Conservation (phyloP, 331 rosid genomes). For the Pyracantha coccinea region DNA sequence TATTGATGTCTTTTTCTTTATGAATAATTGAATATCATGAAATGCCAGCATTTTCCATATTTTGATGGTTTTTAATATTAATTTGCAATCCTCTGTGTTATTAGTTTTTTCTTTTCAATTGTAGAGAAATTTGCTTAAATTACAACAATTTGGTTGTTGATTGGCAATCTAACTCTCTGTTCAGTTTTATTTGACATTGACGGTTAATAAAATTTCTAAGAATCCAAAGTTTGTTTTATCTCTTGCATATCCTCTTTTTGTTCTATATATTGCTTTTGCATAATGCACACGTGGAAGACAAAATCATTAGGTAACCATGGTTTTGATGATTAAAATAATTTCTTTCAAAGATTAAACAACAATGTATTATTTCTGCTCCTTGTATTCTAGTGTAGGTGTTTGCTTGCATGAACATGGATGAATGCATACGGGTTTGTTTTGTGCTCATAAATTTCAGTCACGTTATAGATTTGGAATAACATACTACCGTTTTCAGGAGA, state of each 20-base stretch:
- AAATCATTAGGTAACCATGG: not conserved
- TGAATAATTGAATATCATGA: no score
- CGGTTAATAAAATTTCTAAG: not conserved
- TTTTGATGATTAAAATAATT: not conserved
- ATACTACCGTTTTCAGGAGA: conserved; percentile 37
- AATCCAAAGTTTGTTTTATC: not conserved
- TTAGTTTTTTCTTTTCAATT: not conserved
- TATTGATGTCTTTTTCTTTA: not conserved
- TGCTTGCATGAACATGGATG: not conserved
- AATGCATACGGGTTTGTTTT: conserved; percentile 2
- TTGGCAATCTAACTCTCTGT: not conserved
- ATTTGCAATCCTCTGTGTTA: not conserved
- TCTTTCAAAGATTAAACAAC: not conserved
- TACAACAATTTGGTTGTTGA: not conserved
- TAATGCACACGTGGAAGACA: not conserved
- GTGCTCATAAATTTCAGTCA: not conserved
- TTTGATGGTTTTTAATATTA: no score
- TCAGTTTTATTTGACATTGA: not conserved
- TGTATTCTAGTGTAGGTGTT: not conserved
- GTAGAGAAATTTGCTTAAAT: not conserved
- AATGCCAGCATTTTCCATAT: no score
- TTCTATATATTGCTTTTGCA: not conserved
- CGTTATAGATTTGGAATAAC: not conserved
- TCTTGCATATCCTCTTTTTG: not conserved
- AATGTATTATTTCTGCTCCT: not conserved